Conservation (phyloP, 352 stramenopile genomes). For the Phytopythium chamaehyphon region DNA sequence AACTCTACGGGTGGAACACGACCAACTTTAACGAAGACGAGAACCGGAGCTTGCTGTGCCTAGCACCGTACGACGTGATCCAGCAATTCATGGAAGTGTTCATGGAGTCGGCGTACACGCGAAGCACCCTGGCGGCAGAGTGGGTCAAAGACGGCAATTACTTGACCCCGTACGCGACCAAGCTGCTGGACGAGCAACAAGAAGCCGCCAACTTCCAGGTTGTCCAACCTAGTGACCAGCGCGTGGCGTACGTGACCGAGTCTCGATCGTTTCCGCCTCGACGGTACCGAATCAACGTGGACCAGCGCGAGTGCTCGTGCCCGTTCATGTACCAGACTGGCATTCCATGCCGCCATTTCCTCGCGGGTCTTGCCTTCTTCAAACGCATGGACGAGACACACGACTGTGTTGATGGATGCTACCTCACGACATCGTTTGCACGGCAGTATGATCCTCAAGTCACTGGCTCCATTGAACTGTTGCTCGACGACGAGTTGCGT, state of each 20-base stretch:
- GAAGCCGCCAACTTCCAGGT: conserved; percentile 32
- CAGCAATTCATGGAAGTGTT: conserved; percentile 35
- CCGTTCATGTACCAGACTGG: conserved; percentile 30
- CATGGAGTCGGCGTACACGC: conserved; percentile 24
- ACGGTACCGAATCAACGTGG: conserved; percentile 26
- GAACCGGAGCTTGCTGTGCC: conserved; percentile 12
- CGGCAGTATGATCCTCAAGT: conserved; percentile 20
- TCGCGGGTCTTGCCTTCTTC: conserved; percentile 21
- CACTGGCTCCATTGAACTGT: conserved; percentile 22
- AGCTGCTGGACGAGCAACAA: conserved; percentile 20
- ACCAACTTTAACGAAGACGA: conserved; percentile 20
- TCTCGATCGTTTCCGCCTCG: conserved; percentile 29
- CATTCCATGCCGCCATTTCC: conserved; percentile 27
- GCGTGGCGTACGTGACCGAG: conserved; percentile 26
- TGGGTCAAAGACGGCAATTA: conserved; percentile 16
- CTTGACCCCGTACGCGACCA: conserved; percentile 20
- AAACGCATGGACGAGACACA: conserved; percentile 18
- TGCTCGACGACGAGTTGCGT: conserved; percentile 26
- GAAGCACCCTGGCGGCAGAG: conserved; percentile 17
- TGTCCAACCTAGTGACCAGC: conserved; percentile 24
- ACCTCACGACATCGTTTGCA: conserved; percentile 17
- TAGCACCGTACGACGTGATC: conserved; percentile 30
- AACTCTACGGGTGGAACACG: conserved; percentile 28
- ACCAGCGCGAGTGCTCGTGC: conserved; percentile 25
- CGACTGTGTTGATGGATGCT: conserved; percentile 18